Percentiles rank a stretch among this genome's conserved stretches.
These are phyloP conservation scores for Alternaria brassicae DNA, from an alignment of 2,329 filamentous ascomycete genomes.

Conservation along the genomic window DNA sequence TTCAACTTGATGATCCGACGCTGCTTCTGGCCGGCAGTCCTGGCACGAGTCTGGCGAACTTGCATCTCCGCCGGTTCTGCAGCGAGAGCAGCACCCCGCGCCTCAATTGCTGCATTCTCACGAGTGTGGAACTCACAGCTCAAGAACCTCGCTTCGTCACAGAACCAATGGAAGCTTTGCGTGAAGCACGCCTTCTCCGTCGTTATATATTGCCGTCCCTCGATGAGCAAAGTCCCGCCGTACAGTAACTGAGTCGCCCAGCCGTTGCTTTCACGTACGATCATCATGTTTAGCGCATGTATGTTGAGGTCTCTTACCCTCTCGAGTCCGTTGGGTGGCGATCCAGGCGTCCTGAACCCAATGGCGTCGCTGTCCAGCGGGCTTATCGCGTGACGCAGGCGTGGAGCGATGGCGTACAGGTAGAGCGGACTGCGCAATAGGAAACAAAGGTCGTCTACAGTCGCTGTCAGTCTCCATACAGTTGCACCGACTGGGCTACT, in stretches of 20 bases:
- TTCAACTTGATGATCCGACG: conserved; percentile 16
- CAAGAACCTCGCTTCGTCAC: conserved; percentile 18
- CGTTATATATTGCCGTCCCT: conserved; percentile 7
- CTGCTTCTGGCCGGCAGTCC: not conserved
- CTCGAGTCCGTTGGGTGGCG: not conserved
- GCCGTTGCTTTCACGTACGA: conserved; percentile 9
- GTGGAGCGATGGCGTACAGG: conserved; percentile 12
- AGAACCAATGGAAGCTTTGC: conserved; percentile 19
- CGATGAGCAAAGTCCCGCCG: conserved; percentile 8
- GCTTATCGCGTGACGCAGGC: not conserved
- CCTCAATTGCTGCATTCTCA: conserved; percentile 1
- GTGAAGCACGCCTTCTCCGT: conserved; percentile 1
- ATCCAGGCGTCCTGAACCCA: not conserved
- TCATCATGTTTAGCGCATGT: conserved; percentile 3
- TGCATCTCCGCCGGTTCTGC: not conserved
- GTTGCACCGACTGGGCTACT: not conserved
- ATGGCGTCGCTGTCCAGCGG: not conserved
- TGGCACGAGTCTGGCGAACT: not conserved
- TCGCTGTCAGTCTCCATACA: not conserved
- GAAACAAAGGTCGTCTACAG: conserved; percentile 15
- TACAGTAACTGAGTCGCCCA: conserved; percentile 15
- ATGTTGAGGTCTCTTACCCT: not conserved
- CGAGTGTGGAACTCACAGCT: conserved; percentile 15
- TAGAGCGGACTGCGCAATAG: conserved; percentile 16
- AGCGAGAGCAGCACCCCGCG: not conserved